Evolutionary conservation across 2,329 filamentous ascomycete species (phyloP).

Genomic region (Calonectria honghensis): DNA sequence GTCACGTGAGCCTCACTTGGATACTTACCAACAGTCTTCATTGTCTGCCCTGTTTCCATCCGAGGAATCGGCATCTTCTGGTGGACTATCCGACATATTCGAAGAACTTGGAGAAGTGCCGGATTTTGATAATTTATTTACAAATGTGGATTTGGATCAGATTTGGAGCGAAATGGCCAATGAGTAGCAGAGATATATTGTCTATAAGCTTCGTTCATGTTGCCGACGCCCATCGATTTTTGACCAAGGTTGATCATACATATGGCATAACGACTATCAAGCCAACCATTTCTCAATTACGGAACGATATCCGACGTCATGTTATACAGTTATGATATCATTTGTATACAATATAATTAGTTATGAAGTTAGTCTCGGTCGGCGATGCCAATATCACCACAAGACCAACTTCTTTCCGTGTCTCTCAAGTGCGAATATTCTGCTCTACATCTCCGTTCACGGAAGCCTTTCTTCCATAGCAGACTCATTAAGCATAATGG

Average conservation of each 20-base stretch:
- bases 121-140: constrained; percentile 1
- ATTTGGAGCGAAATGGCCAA: constrained; percentile 3
- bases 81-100: not conserved
- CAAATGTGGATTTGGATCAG: constrained; percentile 8
- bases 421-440: not conserved
- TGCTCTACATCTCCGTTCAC: not conserved
- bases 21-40: not conserved
- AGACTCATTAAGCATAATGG: not conserved
- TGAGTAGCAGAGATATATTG: not conserved
- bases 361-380: not conserved
- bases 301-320: not conserved
- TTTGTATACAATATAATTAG: no score
- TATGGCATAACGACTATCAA: not conserved
- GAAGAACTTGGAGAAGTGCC: not conserved
- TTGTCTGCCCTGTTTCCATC: not conserved
- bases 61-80: not conserved
- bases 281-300: not conserved
- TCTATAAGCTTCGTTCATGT: not conserved
- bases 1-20: not conserved
- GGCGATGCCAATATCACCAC: not conserved
- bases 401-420: not conserved
- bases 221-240: no score
- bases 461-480: not conserved
- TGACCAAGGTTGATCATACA: not conserved
- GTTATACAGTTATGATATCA: not conserved